Base-by-base conservation (phyloP, 495 filamentous ascomycete genomes). In the Choiromyces venosus region DNA sequence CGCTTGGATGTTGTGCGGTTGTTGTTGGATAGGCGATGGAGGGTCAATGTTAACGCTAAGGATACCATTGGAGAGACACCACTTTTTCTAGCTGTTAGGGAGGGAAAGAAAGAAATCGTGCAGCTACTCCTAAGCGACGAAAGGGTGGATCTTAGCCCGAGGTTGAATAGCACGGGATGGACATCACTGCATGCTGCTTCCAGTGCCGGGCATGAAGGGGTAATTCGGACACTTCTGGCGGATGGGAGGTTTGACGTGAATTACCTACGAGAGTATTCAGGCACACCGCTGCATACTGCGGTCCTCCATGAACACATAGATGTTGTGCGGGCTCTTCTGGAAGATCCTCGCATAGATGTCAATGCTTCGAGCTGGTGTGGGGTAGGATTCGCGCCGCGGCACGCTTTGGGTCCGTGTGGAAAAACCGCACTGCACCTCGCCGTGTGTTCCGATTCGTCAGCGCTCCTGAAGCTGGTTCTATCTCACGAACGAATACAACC, bases 41-140 rank as follows among this genome's bases (percentile, higher is more conserved):
- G 25, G 52, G 52, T 61, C 25, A 61, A 61, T 33, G 52, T 61
- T 29, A 61, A 61, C 25, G 52, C 52, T 61, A 61, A 61, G 52
- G 52, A 61, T 18, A 61, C 25, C 25, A 33, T 61, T 61, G 52
- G 52, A 33, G 52, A 61, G 52, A 61, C 52, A 29, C 52, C 52
- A 61, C 52, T 61, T 61, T 61, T 61, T 61, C 52, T 61, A 6
- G 52, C 52, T 33, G 52, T 61, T 61, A 61, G 52, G 52, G 52
- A 61, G 18, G 52, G 52, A 18, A 61, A 61, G 25, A 12, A 29
- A 16, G 52, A 61, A 12, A 61, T 61, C 0, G 52, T 61, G 25
- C 52, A 61, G 10, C 25, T 61, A 7, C 52, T 61, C n/a, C 25
- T 61, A 61, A 61, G 52, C 52, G 52, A 61, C 25, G 52, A 61